Percentiles rank a stretch among this genome's conserved stretches.
Conservation (phyloP, 129 eudicot genomes). For the Ambrosia artemisiifolia region DNA sequence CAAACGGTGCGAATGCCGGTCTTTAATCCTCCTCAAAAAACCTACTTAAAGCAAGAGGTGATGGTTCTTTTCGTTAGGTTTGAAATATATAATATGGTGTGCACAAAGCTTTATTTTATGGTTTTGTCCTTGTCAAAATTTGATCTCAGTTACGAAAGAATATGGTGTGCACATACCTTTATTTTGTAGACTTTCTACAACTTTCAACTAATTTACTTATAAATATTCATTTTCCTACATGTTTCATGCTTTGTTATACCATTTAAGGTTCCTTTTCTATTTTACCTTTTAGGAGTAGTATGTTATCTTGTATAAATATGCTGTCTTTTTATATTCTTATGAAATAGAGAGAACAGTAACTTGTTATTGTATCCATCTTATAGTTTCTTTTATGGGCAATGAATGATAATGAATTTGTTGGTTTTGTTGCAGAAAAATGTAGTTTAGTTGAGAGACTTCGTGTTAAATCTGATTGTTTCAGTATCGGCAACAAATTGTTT, state of each 20-base stretch:
- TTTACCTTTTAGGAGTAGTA: not conserved
- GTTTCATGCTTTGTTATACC: not conserved
- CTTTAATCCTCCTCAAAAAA: no score
- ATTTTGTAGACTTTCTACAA: not conserved
- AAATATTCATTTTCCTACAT: not conserved
- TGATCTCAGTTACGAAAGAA: not conserved
- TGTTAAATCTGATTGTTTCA: conserved; percentile 63
- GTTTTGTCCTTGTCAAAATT: not conserved
- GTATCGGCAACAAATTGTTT: not conserved
- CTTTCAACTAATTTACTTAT: not conserved
- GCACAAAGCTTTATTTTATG: not conserved
- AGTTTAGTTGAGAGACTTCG: conserved; percentile 98
- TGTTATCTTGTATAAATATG: not conserved
- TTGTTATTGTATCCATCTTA: not conserved
- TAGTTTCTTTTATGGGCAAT: not conserved
- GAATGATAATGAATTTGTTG: conserved; percentile 5
- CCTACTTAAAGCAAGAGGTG: no score
- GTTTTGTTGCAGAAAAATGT: conserved; percentile 54
- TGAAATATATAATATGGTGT: no score
- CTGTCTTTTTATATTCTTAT: not conserved
- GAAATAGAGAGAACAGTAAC: not conserved
- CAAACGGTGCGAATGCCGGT: no score
- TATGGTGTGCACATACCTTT: no score
- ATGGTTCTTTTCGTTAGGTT: no score
- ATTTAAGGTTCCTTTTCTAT: no score